Evolutionary conservation across 2,329 filamentous ascomycete species (phyloP), one percentile per base, ranked within the genome.

Genomic region (Trichoderma koningii): DNA sequence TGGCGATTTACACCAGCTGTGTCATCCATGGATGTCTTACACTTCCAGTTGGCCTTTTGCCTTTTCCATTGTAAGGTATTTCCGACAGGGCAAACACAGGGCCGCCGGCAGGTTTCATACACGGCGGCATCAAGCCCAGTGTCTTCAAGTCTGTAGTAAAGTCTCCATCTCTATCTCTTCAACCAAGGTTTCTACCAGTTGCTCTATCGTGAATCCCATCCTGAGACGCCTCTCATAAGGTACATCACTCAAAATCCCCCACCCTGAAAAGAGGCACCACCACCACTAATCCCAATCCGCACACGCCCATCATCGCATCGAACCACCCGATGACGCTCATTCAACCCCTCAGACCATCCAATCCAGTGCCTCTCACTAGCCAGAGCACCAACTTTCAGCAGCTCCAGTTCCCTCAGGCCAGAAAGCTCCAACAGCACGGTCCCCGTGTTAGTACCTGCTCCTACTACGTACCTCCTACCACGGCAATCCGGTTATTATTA

Each of bases 251-350:
- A 51, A 51, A 19, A 26, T 34, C 50, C 34, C 50, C 28, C 50
- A n/a, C 34, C 34, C 50, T 19, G 23, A 21, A 59, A 45, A 45
- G 28, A 45, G 28, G 55, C 55, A 28, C 23, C 55, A 48, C 19
- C 15, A 42, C 15, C 38, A 44, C 55, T 59, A 59, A 44, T 19
- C 55, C 55, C 55, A 28, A 59, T 59, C 30, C 7, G 38, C 53
- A 19, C 34, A 38, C 12, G 34, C 34, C 30, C 34, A 38, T 38
- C 34, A 14, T 38, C 34, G 42, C 26, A 48, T 60, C 56, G 56
- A 60, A 60, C 56, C 56, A 60, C 41, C 34, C 26, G 50, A 52
- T 60, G 56, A 48, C 42, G 56, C 56, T 50, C n/a, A 38, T 38
- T 14, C 34, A 52, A 30, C 50, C 45, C 44, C 44, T 48, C 56